Base-by-base conservation (phyloP, 2,329 filamentous ascomycete genomes). In the Ophiostoma perfectum region DNA sequence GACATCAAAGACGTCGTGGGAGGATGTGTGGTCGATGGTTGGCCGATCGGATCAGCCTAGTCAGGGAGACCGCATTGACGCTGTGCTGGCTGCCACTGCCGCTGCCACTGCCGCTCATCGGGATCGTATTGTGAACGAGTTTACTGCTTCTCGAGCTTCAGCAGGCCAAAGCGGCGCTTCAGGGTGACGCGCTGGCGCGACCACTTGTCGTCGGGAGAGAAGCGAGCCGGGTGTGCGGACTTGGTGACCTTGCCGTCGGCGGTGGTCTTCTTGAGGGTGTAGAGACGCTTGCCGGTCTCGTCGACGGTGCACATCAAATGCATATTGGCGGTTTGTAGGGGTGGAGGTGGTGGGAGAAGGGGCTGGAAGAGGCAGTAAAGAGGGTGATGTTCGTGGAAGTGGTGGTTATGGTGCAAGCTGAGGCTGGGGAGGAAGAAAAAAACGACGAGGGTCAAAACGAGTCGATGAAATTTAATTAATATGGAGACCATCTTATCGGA, bases 151-250 rank as follows among this genome's bases (percentile, higher is more conserved):
- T 68, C 68, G 16, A 71, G 67, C 78, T 97, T 82, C 71, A 98
- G 87, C 72, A 97, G 84, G 65, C 90, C 90, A 77, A 96, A 98
- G 76, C 95, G 86, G 83, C 91, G 93, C 89, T 97, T 97, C 76
- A 98, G 85, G 27, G 93, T 96, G 65, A 98, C 93, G 74, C 95
- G 88, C 82, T 98, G 94, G 77, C 92, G 91, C 76, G 93, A 97
- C 86, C 96, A 98, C 85, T 97, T 97, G 85, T 99, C 95, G 81
- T 99, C 95, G 72, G 95, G 95, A 64, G 92, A 97, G 84, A 98
- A 99, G 74, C 95, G 87, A 60, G 95, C 95, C 64, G 95, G 94
- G 82, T 98, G 94, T 68, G 95, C 95, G 67, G 91, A 95, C 85
- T 96, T 97, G 79, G 94, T 96, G 76, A 97, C 92, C 77, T 93